Percentiles rank a stretch among this genome's conserved stretches.
phyloP scores from a whole-genome alignment of 1,284 basidiomycete genomes.

The Heliocybe sulcata region DNA sequence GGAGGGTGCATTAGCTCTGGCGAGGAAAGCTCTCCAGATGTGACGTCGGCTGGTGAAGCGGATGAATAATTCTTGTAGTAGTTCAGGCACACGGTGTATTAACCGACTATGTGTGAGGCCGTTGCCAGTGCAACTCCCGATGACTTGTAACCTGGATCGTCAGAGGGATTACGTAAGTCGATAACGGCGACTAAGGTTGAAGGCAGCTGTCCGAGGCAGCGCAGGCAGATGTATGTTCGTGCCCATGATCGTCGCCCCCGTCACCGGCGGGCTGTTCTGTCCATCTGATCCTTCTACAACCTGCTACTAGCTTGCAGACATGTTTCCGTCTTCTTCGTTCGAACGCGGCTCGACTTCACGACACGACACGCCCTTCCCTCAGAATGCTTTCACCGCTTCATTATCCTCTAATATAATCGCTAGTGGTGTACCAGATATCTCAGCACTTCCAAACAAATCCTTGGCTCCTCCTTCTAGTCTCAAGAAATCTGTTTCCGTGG shows the following conservation, averaged over 20 bases:
- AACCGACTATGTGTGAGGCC: too few species aligned
- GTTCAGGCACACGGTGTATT: too few species aligned
- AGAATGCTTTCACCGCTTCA: slow-evolving; percentile 9
- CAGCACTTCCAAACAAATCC: slow-evolving; percentile 6
- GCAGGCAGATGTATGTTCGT: not conserved
- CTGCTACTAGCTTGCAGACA: slow-evolving; percentile 25
- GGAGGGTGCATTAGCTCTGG: slow-evolving; percentile 82
- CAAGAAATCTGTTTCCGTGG: slow-evolving; percentile 68
- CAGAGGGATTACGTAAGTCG: not conserved
- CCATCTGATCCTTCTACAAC: slow-evolving; percentile 15
- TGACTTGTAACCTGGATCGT: not conserved
- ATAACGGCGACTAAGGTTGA: not conserved
- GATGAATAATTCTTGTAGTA: too few species aligned
- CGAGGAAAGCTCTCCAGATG: slow-evolving; percentile 33
- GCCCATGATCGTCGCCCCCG: slow-evolving; percentile 19
- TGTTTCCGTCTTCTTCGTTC: slow-evolving; percentile 15
- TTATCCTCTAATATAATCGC: slow-evolving; percentile 12
- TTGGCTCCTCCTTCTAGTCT: slow-evolving; percentile 31
- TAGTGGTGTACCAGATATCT: slow-evolving; percentile 8
- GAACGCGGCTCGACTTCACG: slow-evolving; percentile 10
- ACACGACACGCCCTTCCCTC: slow-evolving; percentile 17
- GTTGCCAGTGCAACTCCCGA: not conserved
- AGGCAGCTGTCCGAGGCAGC: not conserved
- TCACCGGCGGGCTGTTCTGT: slow-evolving; percentile 15
- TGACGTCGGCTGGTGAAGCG: too few species aligned